Base-by-base conservation (phyloP, 208 protist genomes). In the Wallacemonas collosoma region DNA sequence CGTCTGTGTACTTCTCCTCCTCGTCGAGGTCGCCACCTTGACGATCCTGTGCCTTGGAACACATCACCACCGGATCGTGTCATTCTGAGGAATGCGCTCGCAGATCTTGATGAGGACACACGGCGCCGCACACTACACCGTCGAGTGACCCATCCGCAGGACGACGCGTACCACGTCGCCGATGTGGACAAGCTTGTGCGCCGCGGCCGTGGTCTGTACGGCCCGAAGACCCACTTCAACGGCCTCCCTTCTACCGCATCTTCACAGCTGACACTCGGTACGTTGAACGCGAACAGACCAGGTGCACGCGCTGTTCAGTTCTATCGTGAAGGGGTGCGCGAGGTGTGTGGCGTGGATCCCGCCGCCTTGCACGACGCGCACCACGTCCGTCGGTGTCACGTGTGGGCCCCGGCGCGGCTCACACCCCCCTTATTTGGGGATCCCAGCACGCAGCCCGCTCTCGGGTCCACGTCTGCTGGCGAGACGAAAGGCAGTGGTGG, bases 291-390 rank as follows among this genome's bases (percentile, higher is more conserved):
- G 12, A 62, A 62, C 56, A 41, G 7, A 6, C 60, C 71, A 0
- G 69, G 71, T 1, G 26, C 48, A 11, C 51, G 48, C 53, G 63
- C 54, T 1, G 14, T 65, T 14, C 47, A 55, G 38, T 38, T 66
- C 35, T 80, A 80, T 15, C 55, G 76, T 5, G 45, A 53, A 3
- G 66, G 53, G 17, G 26, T 80, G 1, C 71, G 71, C 2, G 65
- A 26, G 38, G 63, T 53, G 63, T 68, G 61, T 3, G 75, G 75
- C 15, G 71, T 79, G 1, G 75, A 79, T 45, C 75, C 75, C 1
- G 65, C 64, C 1, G 44, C 41, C 26, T 43, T 72, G 26, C 75
- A 60, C n/a, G 61, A 67, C 2, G 75, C 53, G 2, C 55, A 58
- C 63, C 73, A 75, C 56, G 47, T 45, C 35, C 75, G 75, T 50